phyloP scores from a whole-genome alignment of 1,284 basidiomycete species.

The Cutaneotrichosporon dermatis region DNA sequence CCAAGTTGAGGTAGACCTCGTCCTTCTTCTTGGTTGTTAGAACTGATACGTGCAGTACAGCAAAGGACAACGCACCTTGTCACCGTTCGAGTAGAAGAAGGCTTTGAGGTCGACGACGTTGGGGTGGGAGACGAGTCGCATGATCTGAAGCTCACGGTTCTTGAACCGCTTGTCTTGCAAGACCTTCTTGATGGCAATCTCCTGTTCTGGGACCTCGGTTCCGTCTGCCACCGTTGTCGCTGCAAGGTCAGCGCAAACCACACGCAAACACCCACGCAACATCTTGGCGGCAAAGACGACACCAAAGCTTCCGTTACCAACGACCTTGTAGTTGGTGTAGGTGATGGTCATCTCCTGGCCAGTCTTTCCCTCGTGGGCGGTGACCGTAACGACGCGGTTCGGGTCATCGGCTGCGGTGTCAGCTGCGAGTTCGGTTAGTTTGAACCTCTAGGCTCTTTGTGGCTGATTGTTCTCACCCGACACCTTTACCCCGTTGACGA shows the following conservation, averaged over 20 bases:
- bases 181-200: conserved; percentile 99
- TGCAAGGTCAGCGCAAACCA: conserved; percentile 8
- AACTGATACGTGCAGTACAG: background rate
- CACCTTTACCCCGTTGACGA: conserved; percentile 83
- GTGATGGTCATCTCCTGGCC: conserved; percentile 82
- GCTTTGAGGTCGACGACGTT: conserved; percentile 97
- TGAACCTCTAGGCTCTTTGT: background rate
- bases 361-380: conserved; percentile 90
- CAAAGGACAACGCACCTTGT: conserved; percentile 65
- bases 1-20: conserved; percentile 98
- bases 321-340: conserved; percentile 97
- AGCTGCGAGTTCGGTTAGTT: background rate
- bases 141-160: conserved; percentile 99
- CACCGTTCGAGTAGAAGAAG: conserved; percentile 98
- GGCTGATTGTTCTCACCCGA: conserved; percentile 61
- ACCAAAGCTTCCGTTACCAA: conserved; percentile 97
- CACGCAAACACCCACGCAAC: conserved; percentile 37
- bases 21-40: conserved; percentile 62
- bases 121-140: conserved; percentile 95
- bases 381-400: conserved; percentile 87
- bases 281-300: conserved; percentile 81
- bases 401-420: conserved; percentile 68
- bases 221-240: conserved; percentile 42
- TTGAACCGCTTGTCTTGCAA: conserved; percentile 99
- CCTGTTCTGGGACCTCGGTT: conserved; percentile 62